Percentiles rank a stretch among this genome's conserved stretches.
Conservation (phyloP, 2,329 filamentous ascomycete genomes). For the Alternaria triticimaculans region DNA sequence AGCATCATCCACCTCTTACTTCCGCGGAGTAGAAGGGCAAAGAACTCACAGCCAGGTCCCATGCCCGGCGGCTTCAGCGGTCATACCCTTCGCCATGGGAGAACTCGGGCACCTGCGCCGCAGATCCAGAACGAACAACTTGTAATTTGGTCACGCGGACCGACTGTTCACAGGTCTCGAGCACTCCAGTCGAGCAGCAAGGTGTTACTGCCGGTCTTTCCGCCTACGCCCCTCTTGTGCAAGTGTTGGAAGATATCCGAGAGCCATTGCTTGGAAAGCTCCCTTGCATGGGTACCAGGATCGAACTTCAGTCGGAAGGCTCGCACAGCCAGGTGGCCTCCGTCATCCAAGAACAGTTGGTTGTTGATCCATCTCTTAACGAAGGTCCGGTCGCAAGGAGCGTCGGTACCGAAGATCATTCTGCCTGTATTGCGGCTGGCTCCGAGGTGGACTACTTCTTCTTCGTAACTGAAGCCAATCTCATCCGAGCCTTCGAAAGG, state of each 20-base stretch:
- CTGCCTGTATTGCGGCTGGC: not conserved
- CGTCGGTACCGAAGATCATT: not conserved
- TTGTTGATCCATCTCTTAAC: not conserved
- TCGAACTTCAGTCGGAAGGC: not conserved
- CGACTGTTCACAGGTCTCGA: not conserved
- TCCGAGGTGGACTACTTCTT: not conserved
- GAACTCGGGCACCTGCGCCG: not conserved
- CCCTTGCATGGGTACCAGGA: not conserved
- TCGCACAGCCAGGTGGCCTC: not conserved
- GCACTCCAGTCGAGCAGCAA: not conserved
- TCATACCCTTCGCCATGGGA: not conserved
- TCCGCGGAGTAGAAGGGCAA: not conserved
- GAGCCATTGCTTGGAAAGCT: not conserved
- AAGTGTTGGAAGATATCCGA: not conserved
- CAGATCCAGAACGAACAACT: fast-evolving
- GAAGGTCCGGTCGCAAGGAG: not conserved
- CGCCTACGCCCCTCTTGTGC: not conserved
- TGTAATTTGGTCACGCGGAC: not conserved
- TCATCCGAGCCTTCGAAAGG: not conserved
- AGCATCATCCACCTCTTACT: not conserved
- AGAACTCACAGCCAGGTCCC: not conserved
- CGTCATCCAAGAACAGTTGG: not conserved
- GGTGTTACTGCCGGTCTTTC: not conserved
- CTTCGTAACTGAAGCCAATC: not conserved
- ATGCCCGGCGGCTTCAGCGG: not conserved